These are phyloP conservation scores for Botrytis sinoallii DNA, from an alignment of 2,329 filamentous ascomycete species.

Conservation along the genomic window DNA sequence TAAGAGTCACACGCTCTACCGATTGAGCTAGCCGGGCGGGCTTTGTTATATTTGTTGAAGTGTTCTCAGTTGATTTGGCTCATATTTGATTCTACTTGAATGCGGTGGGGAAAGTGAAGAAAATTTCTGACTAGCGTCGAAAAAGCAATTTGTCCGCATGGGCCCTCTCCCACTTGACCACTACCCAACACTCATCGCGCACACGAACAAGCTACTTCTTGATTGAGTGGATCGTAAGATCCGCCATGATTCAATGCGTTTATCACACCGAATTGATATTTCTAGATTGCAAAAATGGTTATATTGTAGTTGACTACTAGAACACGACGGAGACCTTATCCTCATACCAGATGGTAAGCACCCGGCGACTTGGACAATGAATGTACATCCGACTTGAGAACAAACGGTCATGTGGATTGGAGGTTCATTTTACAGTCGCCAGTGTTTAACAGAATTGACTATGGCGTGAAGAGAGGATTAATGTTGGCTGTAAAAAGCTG, in stretches of 20 bases:
- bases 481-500: neutral
- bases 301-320: neutral
- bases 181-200: neutral
- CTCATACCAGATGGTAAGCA: neutral
- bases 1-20: constrained; percentile 38
- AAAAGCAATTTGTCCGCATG: neutral
- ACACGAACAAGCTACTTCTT: neutral
- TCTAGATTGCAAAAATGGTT: neutral
- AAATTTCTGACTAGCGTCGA: constrained; percentile 3
- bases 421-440: neutral
- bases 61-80: accelerated
- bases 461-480: neutral
- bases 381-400: neutral
- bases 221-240: neutral
- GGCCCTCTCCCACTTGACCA: neutral
- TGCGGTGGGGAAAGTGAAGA: constrained; percentile 1
- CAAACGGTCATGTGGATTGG: neutral
- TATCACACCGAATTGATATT: too few relatives aligned
- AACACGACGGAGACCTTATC: neutral
- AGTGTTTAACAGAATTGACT: neutral
- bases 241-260: neutral
- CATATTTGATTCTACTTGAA: accelerated
- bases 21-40: constrained; percentile 35
- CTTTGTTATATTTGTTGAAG: neutral
- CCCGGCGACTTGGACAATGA: neutral